Base-by-base conservation (phyloP, 2,329 filamentous ascomycete genomes). In the Cladorrhinum sp. region DNA sequence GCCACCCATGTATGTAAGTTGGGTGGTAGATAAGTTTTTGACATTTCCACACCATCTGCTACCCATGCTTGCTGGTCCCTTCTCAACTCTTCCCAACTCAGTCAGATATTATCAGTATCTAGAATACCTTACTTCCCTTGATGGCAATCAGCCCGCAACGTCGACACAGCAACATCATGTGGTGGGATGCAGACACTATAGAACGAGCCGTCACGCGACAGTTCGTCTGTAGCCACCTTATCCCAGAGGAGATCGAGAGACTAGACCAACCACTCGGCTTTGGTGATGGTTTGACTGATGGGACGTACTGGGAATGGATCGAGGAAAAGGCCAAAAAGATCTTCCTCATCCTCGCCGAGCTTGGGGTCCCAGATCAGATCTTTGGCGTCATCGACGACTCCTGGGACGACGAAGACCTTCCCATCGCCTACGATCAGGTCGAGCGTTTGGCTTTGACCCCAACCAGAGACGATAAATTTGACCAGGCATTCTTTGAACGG, bases 231-330 rank as follows among this genome's bases (percentile, higher is more conserved):
- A 84, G 84, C 46, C 83, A 89, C 61, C 79, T 92, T 48, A 78
- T 83, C 53, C 82, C 84, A 46, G 80, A 85, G 63, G 87, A 90
- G 73, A 79, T 85, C 65, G 78, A 82, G 59, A 83, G 83, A 58
- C 76, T 93, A 52, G 82, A 88, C 68, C 77, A 78, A 46, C 84
- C 85, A 8, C 77, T 91, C 52, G 83, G 79, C 12, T 91, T 91
- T 72, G 88, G 88, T 28, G 86, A 86, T 67, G 85, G 84, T 59
- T 73, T 84, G 60, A 91, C 88, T 3, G 86, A 91, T 72, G 84
- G 87, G 64, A 91, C 88, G 1, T 92, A 92, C 71, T 86, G 89
- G 78, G 88, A 92, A 70, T 91, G 89, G 87, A 91, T 92, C 60
- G 76, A 89, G 52, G 77, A 84, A 59, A 87, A 87, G 67, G 86